Base-by-base conservation (phyloP, 225 moss, liverwort and hornwort species). In the Sphagnum contortum region DNA sequence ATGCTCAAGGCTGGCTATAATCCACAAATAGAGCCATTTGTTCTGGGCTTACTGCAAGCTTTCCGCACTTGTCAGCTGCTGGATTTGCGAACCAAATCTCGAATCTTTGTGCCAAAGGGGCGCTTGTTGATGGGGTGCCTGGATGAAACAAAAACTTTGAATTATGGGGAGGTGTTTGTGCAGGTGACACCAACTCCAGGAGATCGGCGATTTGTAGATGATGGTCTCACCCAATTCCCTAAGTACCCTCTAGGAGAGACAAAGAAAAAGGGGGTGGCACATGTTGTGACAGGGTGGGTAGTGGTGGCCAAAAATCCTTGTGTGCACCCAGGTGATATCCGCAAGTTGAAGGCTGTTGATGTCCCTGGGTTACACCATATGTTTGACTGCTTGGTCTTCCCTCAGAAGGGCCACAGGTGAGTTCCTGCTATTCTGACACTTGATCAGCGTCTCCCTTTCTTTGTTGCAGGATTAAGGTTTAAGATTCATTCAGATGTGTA, bases 381-480 rank as follows among this genome's bases (percentile, higher is more conserved):
- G 93, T 85, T 93, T 66, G 83, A 93, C 72, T 93, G 93, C 75
- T 79, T 91, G 66, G 91, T 93, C 6, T 98, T 98, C 50, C 92
- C 98, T 64, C 98, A 93, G 71, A 65, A 69, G 64, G 93, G 98
- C 58, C 75, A 72, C 60, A 91, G 92, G 98, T 91, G 49, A 48
- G 44, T 14, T 48, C 45, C 44, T 57, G 14, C 13, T 12, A 66
- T 67, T 50, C 52, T 11, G 48, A 48, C 48, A 61, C 9, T 59
- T 29, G 49, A 8, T 29, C 29, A 29, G 29, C 29, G 1, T 29
- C 29, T 29, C 29, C 29, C 1, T 29, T 29, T 29, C 29, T 29
- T 29, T 29, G 29, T 29, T 29, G 29, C 29, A 29, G 29, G 29
- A 29, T 29, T 29, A 29, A 29, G 29, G 29, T 29, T 29, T 29